Evolutionary conservation across 2,329 filamentous ascomycete species (phyloP), one percentile per base, ranked within the genome.

Genomic region (Arthrobotrys musiformis): DNA sequence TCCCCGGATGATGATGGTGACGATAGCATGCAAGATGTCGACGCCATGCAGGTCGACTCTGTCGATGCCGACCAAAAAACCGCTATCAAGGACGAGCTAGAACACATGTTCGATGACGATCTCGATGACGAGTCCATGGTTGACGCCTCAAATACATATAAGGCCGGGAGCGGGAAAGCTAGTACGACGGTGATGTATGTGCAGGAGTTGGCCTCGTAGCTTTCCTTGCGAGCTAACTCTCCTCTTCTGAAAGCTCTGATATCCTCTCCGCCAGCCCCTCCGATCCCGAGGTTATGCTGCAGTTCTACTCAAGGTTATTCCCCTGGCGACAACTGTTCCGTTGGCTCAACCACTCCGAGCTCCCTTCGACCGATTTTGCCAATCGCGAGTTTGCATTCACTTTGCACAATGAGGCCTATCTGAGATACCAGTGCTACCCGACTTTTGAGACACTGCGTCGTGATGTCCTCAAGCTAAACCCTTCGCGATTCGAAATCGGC

Each of bases 361-460:
- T 90, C 5, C 94, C 95, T 0, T 91, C 91, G 3, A 91, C 90
- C 79, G 94, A 98, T 84, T 98, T 98, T 85, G 90, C 87, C 28
- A 92, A 98, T 83, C 91, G 95, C 82, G 95, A 99, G 84, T 98
- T 99, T 83, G 94, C 95, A 17, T 94, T 98, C 82, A 97, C 94
- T 1, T 87, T 98, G n/a, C 90, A 91, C 74, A 96, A 94, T 82
- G 94, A 97, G 80, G 92, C 92, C 44, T 97, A 97, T 83, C 87
- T 97, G 30, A 91, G 95, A 82, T 99, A 98, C 83, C 93, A 97
- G 83, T 93, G 90, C 28, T 93, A 91, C 80, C 85, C 88, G 11
- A 90, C 89, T 4, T 87, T 89, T 72, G 91, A 93, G 80, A 84
- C 90, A 0, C 89, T 99, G 46, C 93, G 94, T 37, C 97, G 97